Percentiles rank a stretch among this genome's conserved stretches.
Conservation (phyloP, 2,329 filamentous ascomycete genomes). For the Clonostachys rosea region DNA sequence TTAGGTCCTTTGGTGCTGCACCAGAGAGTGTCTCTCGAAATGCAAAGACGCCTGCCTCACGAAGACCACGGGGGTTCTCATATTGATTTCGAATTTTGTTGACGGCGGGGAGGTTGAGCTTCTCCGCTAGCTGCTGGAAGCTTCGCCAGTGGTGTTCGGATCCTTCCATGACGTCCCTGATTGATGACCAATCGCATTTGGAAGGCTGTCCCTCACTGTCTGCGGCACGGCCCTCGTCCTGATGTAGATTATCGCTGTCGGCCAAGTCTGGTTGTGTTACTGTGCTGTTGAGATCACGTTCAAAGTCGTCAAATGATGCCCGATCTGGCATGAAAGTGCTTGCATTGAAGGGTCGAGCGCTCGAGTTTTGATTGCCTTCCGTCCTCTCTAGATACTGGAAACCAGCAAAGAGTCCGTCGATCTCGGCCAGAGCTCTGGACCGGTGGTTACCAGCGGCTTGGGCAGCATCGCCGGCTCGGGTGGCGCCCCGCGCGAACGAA, state of each 20-base stretch:
- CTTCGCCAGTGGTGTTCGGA: slow-evolving; percentile 3
- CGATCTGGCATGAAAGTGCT: too few relatives aligned
- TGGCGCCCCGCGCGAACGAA: neutral
- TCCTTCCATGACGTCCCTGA: neutral
- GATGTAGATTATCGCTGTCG: neutral
- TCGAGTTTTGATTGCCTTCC: neutral
- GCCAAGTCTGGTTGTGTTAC: too few relatives aligned
- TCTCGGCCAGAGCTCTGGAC: slow-evolving; percentile 3
- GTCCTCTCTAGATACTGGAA: slow-evolving; percentile 5
- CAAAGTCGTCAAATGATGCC: too few relatives aligned
- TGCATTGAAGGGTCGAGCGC: neutral
- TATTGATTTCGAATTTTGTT: slow-evolving; percentile 4
- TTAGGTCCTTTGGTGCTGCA: neutral
- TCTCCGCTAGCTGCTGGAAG: slow-evolving; percentile 1
- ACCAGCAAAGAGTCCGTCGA: slow-evolving; percentile 8
- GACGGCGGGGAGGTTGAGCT: slow-evolving; percentile 1
- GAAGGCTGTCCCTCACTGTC: neutral
- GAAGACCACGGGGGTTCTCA: slow-evolving; percentile 4
- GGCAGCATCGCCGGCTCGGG: neutral
- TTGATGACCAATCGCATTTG: neutral
- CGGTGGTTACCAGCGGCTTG: slow-evolving; percentile 1
- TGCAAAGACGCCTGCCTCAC: slow-evolving; percentile 7
- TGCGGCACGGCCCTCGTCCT: neutral
- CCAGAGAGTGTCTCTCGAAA: slow-evolving; percentile 9
- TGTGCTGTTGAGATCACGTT: too few relatives aligned